Evolutionary conservation across 2,329 filamentous ascomycete species (phyloP).

Genomic region (Penicillium crustosum): DNA sequence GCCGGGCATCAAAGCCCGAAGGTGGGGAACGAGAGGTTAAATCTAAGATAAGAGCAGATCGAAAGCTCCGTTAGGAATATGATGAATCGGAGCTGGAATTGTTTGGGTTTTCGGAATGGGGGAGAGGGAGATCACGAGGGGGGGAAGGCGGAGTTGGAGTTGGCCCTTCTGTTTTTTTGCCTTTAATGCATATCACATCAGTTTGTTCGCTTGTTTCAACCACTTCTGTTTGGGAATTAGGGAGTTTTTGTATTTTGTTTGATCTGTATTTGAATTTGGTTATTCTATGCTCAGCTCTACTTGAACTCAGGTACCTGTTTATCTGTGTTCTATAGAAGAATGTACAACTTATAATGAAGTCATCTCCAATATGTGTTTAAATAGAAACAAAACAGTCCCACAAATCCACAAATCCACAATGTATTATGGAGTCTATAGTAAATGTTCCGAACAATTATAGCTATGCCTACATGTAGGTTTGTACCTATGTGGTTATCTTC

Average conservation of each 20-base stretch:
- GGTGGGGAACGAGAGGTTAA: constrained; percentile 11
- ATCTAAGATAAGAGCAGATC: constrained; percentile 1
- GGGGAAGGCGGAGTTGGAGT: constrained; percentile 26
- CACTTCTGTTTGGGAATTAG: not conserved
- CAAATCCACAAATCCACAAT: not conserved
- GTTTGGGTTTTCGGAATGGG: constrained; percentile 4
- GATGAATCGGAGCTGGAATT: constrained; percentile 15
- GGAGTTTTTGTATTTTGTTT: not conserved
- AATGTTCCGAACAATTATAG: not conserved
- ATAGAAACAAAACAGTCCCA: constrained; percentile 2
- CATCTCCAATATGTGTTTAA: not conserved
- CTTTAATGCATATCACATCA: constrained; percentile 8
- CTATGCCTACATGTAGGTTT: too few species aligned
- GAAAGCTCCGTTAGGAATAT: constrained; percentile 5
- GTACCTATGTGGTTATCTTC: not conserved
- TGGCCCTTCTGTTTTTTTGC: constrained; percentile 14
- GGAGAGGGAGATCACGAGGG: constrained; percentile 19
- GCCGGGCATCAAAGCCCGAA: constrained; percentile 31
- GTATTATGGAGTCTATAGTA: not conserved
- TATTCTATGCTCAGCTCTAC: not conserved
- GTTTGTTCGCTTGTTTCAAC: not conserved
- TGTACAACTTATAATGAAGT: constrained; percentile 1
- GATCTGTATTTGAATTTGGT: not conserved
- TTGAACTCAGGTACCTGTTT: not conserved
- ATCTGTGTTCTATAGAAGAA: not conserved